Conservation (phyloP, 108 stramenopile species). For the Pseudonitzschia multiseries region DNA sequence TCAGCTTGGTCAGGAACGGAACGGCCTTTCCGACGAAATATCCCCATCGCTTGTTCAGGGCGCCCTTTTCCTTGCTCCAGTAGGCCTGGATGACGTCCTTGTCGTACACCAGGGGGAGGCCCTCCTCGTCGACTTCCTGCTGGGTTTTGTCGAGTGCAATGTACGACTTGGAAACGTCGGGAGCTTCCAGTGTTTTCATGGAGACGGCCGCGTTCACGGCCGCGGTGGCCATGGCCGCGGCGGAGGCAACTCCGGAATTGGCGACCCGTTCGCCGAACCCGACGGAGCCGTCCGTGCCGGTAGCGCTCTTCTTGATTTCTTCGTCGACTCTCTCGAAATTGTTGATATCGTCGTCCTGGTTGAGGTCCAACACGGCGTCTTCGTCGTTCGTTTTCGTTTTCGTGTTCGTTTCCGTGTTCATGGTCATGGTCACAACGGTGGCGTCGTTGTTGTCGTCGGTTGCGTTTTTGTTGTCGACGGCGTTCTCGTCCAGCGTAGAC, state of each 20-base stretch:
- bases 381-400: too few relatives aligned
- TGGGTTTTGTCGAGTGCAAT: constrained; percentile 58
- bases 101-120: constrained; percentile 90
- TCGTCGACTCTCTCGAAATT: not conserved
- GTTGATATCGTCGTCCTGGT: not conserved
- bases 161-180: constrained; percentile 74
- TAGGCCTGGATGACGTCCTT: constrained; percentile 87
- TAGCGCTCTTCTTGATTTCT: too few relatives aligned
- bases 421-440: too few relatives aligned
- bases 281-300: too few relatives aligned
- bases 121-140: constrained; percentile 73
- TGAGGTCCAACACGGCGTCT: too few relatives aligned
- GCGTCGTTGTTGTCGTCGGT: not conserved
- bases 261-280: constrained; percentile 54
- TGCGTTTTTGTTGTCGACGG: not conserved
- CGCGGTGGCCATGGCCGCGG: constrained; percentile 87
- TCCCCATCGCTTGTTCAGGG: constrained; percentile 86
- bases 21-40: constrained; percentile 89
- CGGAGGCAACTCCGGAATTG: constrained; percentile 71
- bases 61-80: constrained; percentile 89
- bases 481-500: constrained; percentile 6
- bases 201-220: constrained; percentile 91
- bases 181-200: constrained; percentile 80
- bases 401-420: too few relatives aligned
- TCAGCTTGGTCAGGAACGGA: constrained; percentile 79